A percentile compares a stretch with the other conserved stretches of the same genome.
These are phyloP conservation scores for Coemansia furcata DNA, from an alignment of 192 early-diverging fungal species.

Conservation along the genomic window DNA sequence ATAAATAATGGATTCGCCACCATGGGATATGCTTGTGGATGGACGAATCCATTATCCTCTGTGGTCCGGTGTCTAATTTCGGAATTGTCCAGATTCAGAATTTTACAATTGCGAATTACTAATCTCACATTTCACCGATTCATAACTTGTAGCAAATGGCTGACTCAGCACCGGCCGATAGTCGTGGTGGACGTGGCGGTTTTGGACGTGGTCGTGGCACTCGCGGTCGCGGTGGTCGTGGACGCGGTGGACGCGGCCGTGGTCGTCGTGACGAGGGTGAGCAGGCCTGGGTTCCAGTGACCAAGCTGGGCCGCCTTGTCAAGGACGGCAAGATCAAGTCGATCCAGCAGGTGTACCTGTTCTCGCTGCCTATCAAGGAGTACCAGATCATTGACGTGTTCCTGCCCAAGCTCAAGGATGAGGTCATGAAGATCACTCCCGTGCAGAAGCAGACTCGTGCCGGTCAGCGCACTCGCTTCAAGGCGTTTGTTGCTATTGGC, in stretches of 20 bases:
- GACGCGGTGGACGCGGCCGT: conserved; percentile 71
- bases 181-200: conserved; percentile 58
- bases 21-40: background rate
- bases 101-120: background rate
- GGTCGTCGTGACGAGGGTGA: conserved; percentile 85
- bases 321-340: conserved; percentile 96
- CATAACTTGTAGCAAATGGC: conserved; percentile 63
- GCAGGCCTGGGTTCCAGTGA: conserved; percentile 91
- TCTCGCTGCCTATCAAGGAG: conserved; percentile 99
- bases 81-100: background rate
- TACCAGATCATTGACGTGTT: conserved; percentile 98
- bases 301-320: conserved; percentile 98
- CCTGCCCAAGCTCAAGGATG: conserved; percentile 94
- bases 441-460: conserved; percentile 99
- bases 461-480: conserved; percentile 99
- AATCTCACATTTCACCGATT: background rate
- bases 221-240: conserved; percentile 75
- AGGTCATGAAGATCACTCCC: conserved; percentile 99
- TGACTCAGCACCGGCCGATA: conserved; percentile 76
- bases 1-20: background rate
- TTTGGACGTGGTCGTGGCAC: conserved; percentile 67
- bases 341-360: conserved; percentile 97
- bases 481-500: conserved; percentile 99
- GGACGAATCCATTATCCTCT: background rate
- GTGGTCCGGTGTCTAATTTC: background rate